phyloP scores from a whole-genome alignment of 768 basidiomycete species.

The Leccinum olivaceopallidum region DNA sequence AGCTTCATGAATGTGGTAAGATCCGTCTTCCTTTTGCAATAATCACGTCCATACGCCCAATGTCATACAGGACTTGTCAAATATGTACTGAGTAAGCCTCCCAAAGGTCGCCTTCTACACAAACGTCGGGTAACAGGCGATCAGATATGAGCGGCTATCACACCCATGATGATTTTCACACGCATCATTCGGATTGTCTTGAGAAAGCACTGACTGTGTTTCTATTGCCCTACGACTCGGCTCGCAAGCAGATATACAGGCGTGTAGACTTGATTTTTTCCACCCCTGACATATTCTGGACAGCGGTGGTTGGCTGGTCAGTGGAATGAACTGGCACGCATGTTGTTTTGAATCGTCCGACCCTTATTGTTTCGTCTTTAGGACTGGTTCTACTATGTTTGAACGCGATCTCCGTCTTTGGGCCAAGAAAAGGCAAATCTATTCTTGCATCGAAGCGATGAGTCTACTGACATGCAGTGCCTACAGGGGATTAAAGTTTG shows the following conservation, averaged over 20 bases:
- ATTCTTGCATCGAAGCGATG: not conserved
- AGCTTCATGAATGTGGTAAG: conserved; percentile 59
- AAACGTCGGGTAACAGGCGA: conserved; percentile 11
- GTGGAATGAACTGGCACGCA: conserved; percentile 5
- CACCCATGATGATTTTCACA: conserved; percentile 50
- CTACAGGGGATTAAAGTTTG: conserved; percentile 75
- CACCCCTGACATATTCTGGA: conserved; percentile 77
- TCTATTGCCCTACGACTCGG: conserved; percentile 47
- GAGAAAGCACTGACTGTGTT: conserved; percentile 87
- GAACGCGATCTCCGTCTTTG: conserved; percentile 79
- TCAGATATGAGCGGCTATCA: conserved; percentile 65
- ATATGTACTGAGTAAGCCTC: conserved; percentile 74
- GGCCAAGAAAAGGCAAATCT: conserved; percentile 62
- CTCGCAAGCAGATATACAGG: conserved; percentile 48
- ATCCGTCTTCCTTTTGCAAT: conserved; percentile 1
- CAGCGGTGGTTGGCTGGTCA: conserved; percentile 87
- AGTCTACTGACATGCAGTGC: conserved; percentile 3
- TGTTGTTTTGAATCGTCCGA: not conserved
- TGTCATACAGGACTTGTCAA: conserved; percentile 61
- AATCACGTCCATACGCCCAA: not conserved
- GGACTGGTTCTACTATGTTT: conserved; percentile 91
- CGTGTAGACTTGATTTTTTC: conserved; percentile 87
- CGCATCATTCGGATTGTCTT: conserved; percentile 73
- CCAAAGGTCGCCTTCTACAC: not conserved
- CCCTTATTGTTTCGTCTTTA: conserved; percentile 24